Base-by-base conservation (phyloP, 2,329 filamentous ascomycete species). In the Penicillium sp. region DNA sequence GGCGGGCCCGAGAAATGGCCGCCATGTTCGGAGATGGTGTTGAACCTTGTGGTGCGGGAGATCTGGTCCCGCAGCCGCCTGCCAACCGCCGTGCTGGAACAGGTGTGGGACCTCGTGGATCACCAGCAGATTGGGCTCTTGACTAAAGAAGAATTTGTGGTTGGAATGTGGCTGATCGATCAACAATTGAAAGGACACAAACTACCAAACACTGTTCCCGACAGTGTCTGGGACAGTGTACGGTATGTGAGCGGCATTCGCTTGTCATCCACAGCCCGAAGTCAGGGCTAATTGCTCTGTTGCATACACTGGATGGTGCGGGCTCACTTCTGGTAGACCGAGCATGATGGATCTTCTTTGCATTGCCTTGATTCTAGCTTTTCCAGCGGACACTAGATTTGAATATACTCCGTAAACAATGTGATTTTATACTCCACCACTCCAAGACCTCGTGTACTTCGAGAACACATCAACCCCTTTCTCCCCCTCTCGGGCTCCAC, bases 151-250 rank as follows among this genome's bases (percentile, higher is more conserved):
- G 68, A 72, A 51, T 73, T 73, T 37, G 66, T 72, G 32, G 68
- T 72, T 27, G 70, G 70, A 15, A 63, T 71, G 56, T 73, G 69
- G 69, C 52, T 73, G 39, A 70, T 73, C 37, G 70, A 73, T 50
- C 67, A 72, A 51, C 58, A 62, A 41, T 45, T 73, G 30, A 68
- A 66, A 45, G 70, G 70, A 4, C 62, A 65, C 30, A 72, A 72
- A 45, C 53, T 72, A 26, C 70, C 70, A 2, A 50, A 54, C 7
- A 64, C 60, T 35, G 67, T 73, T 4, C 65, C 66, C 7, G 59
- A 67, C 17, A 71, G 66, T 44, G 63, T 73, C 8, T 73, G 70
- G 70, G 60, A 59, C 23, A 71, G 68, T 39, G 67, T 70, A 10
- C 55, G 59, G 36, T 56, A 65, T 48, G 48, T 64, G 13, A 54